A percentile compares a stretch with the other conserved stretches of the same genome.
Evolutionary conservation across 257 asterid species (phyloP).

Genomic region (Salvia rosmarinus): DNA sequence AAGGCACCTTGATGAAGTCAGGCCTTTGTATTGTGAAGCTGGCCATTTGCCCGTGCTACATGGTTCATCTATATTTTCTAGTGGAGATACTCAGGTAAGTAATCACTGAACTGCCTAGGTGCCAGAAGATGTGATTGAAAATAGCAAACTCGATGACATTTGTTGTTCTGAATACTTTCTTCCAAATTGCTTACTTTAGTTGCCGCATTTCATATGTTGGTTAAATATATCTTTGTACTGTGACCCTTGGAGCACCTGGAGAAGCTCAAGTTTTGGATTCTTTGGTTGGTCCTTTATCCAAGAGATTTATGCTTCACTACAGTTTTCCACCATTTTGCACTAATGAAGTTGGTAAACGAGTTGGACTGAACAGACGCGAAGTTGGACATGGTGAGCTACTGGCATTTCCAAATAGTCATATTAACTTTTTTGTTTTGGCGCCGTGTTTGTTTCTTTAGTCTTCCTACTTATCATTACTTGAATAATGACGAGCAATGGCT

Average conservation of each 20-base stretch:
- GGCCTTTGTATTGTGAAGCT: conserved; percentile 89
- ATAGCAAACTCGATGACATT: conserved; percentile 19
- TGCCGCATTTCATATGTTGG: conserved; percentile 35
- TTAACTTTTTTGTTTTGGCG: conserved; percentile 11
- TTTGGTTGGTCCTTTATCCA: conserved; percentile 88
- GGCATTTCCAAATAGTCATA: conserved; percentile 7
- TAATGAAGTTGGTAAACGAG: conserved; percentile 92
- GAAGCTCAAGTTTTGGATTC: conserved; percentile 91
- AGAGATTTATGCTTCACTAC: conserved; percentile 97
- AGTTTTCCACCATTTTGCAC: conserved; percentile 95
- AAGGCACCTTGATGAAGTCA: conserved; percentile 84
- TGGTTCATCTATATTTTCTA: conserved; percentile 85
- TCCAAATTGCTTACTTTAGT: conserved; percentile 29
- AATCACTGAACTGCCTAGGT: conserved; percentile 16
- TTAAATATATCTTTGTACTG: conserved; percentile 88
- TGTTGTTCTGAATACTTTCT: conserved; percentile 13
- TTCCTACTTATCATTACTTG: background rate
- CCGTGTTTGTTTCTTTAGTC: conserved; percentile 4
- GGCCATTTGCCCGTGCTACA: conserved; percentile 79
- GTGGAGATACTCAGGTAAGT: conserved; percentile 97
- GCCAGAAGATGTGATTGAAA: background rate
- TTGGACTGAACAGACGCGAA: conserved; percentile 92
- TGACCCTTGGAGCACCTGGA: conserved; percentile 97
- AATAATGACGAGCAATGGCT: background rate
- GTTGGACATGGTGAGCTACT: conserved; percentile 92